phyloP scores from a whole-genome alignment of 2,329 filamentous ascomycete genomes.

The Neofusicoccum kwambonambiense region DNA sequence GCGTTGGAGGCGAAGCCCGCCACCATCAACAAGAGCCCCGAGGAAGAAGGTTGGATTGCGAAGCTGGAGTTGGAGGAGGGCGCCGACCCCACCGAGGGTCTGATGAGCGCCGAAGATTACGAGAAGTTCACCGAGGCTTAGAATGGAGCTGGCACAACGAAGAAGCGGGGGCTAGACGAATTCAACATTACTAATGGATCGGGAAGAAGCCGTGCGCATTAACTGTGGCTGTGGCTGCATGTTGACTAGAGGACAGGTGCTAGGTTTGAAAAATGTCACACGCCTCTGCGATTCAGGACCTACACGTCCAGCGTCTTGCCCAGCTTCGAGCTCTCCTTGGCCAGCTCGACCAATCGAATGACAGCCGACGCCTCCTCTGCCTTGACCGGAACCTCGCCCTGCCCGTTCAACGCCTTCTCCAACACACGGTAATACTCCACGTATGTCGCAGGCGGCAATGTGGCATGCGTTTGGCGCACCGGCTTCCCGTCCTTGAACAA shows the following conservation, averaged over 20 bases:
- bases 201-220: neutral
- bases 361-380: slow-evolving; percentile 54
- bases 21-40: slow-evolving; percentile 85
- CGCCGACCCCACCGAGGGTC: slow-evolving; percentile 60
- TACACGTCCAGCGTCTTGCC: slow-evolving; percentile 46
- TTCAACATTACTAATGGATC: slow-evolving; percentile 4
- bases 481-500: slow-evolving; percentile 53
- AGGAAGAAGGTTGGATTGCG: slow-evolving; percentile 90
- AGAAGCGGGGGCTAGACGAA: neutral
- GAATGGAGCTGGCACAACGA: neutral
- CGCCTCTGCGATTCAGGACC: neutral
- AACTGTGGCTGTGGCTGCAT: neutral
- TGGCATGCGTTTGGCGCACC: slow-evolving; percentile 29
- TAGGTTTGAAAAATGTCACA: slow-evolving; percentile 5
- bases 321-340: slow-evolving; percentile 52
- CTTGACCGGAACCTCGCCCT: slow-evolving; percentile 54
- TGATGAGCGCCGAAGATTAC: slow-evolving; percentile 75
- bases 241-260: neutral
- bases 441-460: slow-evolving; percentile 62
- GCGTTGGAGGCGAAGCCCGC: slow-evolving; percentile 80
- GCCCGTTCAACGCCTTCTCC: slow-evolving; percentile 52
- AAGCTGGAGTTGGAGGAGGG: slow-evolving; percentile 74
- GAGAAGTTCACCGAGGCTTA: slow-evolving; percentile 45
- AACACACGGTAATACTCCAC: slow-evolving; percentile 62
- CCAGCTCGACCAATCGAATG: slow-evolving; percentile 57